Evolutionary conservation across 73 alveolate species (phyloP), one percentile per base, ranked within the genome.

Genomic region (Paramecium caudatum): DNA sequence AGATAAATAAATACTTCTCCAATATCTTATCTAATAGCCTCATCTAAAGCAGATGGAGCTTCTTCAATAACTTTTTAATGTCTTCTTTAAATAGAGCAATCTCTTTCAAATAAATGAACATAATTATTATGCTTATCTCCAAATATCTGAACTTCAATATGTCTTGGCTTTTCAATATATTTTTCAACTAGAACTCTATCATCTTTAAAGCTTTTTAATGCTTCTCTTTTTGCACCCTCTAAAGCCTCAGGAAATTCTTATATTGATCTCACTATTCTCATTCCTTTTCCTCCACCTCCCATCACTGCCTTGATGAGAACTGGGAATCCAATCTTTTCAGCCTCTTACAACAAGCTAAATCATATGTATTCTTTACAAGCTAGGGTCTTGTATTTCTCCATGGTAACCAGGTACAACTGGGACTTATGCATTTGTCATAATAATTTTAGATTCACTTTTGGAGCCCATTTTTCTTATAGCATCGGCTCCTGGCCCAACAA

Each of bases 211-310:
- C 97, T 36, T 10, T 95, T 82, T 46, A 83, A 61, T 12, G 99
- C 95, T 85, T 96, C 99, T 33, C 94, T 92, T 50, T 94, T 93
- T 2, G 98, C 96, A 69, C 94, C 92, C 82, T 87, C 94, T 91
- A 91, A 94, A 7, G 94, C 96, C 82, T 94, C 96, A 17, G 45
- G 27, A 17, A 95, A 94, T 86, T 96, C 97, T 33, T 85, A 74
- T 65, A 91, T 97, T 48, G 90, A 93, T 82, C 82, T 91, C 25
- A 96, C 99, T 34, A 94, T 95, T 47, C 98, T 91, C 99, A 96
- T 96, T 30, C 99, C 99, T 70, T 95, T 95, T 16, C 99, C 99
- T 91, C 99, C 99, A 83, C 99, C 99, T 10, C 99, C 99, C 55
- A 96, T 95, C 15, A 97, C 94, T 82, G 99, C 98, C 80, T 96